Evolutionary conservation across 2,329 filamentous ascomycete genomes (phyloP).

Genomic region (Ophiostoma montium): DNA sequence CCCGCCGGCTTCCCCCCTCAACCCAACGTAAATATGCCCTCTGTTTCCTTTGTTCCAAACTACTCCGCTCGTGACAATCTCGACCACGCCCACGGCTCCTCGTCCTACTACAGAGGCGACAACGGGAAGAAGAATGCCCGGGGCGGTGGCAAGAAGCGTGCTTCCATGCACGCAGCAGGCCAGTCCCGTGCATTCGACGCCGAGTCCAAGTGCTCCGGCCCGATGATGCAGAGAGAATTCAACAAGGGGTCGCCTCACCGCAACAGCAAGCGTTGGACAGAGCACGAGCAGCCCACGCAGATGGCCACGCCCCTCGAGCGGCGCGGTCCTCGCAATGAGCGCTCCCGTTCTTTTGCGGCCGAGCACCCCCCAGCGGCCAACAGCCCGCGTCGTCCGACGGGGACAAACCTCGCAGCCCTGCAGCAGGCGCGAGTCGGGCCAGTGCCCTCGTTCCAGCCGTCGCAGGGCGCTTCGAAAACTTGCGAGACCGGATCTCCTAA

Average conservation of each 20-base stretch:
- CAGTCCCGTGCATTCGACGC: constrained; percentile 24
- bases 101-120: constrained; percentile 18
- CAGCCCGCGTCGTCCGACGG: neutral
- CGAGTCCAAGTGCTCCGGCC: constrained; percentile 15
- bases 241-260: constrained; percentile 18
- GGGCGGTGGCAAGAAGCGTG: constrained; percentile 30
- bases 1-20: constrained; percentile 10
- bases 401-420: constrained; percentile 5
- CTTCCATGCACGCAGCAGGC: constrained; percentile 22
- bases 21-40: constrained; percentile 12
- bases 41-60: neutral
- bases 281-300: constrained; percentile 13
- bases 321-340: neutral
- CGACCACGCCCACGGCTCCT: neutral
- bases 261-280: constrained; percentile 32
- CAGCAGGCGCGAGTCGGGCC: neutral
- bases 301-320: neutral
- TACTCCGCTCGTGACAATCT: neutral
- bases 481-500: constrained; percentile 46
- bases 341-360: neutral
- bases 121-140: constrained; percentile 31
- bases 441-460: neutral
- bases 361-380: neutral
- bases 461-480: neutral
- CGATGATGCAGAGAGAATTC: neutral